Conservation (phyloP, 306 rosid species). For the Datisca glomerata region DNA sequence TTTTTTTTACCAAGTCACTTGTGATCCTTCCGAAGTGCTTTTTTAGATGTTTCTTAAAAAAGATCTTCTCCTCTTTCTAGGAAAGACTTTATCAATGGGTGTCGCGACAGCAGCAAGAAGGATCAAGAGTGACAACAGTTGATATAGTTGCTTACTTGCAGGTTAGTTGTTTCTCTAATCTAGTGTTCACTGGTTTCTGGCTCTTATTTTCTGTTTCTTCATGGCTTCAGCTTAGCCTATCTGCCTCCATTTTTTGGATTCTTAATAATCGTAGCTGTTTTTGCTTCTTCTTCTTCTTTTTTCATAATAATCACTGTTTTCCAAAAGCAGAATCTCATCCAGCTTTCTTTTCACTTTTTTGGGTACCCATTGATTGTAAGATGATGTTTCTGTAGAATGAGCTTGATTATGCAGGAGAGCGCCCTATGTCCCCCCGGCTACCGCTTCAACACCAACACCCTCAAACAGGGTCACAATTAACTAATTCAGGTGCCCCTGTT, state of each 20-base stretch:
- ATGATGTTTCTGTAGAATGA: constrained; percentile 46
- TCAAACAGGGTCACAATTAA: constrained; percentile 16
- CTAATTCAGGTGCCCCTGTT: constrained; percentile 19
- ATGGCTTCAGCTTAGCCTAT: too few species aligned
- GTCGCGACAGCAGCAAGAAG: constrained; percentile 65
- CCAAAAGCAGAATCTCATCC: too few species aligned
- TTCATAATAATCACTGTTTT: too few species aligned
- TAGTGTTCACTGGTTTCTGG: neutral
- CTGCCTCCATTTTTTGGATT: too few species aligned
- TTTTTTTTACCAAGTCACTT: too few species aligned
- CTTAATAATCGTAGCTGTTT: too few species aligned
- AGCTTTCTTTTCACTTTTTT: too few species aligned
- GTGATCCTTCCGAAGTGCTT: too few species aligned
- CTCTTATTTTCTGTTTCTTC: neutral
- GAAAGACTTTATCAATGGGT: constrained; percentile 82
- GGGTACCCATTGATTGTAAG: too few species aligned
- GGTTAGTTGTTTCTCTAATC: constrained; percentile 21
- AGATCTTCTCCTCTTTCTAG: constrained; percentile 26
- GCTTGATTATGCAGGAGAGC: constrained; percentile 46
- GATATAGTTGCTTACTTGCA: constrained; percentile 65
- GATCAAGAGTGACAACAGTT: constrained; percentile 53
- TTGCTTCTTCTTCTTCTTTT: neutral
- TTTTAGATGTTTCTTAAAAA: too few species aligned
- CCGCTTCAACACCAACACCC: constrained; percentile 30
- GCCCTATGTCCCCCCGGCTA: too few species aligned